Conservation (phyloP, 805 yeast genomes). For the Suhomyces sp. region DNA sequence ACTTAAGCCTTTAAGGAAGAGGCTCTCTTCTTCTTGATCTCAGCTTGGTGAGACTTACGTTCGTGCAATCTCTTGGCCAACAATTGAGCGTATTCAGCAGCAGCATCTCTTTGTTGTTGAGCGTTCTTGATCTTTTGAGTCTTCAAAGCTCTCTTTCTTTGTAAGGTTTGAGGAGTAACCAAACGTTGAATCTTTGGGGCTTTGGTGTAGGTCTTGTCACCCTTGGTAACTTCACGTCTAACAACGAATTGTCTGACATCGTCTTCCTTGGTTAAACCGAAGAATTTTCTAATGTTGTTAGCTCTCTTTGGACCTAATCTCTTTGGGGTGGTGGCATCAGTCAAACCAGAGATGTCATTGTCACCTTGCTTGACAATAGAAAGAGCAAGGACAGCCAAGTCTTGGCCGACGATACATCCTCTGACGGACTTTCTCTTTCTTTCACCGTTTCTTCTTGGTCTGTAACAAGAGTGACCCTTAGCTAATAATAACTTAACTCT, state of each 20-base stretch:
- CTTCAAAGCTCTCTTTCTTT: constrained; percentile 97
- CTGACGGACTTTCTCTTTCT: constrained; percentile 99
- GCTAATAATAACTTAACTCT: constrained; percentile 95
- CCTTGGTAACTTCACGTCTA: constrained; percentile 98
- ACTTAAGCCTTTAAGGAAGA: constrained; percentile 90
- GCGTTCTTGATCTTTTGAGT: constrained; percentile 94
- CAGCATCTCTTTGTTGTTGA: constrained; percentile 99
- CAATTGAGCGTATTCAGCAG: constrained; percentile 99
- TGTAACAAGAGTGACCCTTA: constrained; percentile 97
- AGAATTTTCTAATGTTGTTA: constrained; percentile 99
- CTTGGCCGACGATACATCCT: constrained; percentile 98
- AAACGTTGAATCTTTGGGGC: constrained; percentile 99
- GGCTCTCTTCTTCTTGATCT: constrained; percentile 99
- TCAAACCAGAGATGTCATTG: constrained; percentile 90
- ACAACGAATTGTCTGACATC: constrained; percentile 83
- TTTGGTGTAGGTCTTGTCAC: constrained; percentile 98
- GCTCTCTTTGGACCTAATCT: constrained; percentile 99
- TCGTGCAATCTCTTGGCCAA: constrained; percentile 97
- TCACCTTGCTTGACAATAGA: constrained; percentile 98
- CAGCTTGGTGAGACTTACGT: constrained; percentile 98
- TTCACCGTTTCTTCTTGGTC: constrained; percentile 99
- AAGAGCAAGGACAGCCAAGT: constrained; percentile 92
- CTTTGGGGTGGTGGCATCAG: constrained; percentile 94
- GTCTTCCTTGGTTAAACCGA: constrained; percentile 93
- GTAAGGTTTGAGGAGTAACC: constrained; percentile 98